These are phyloP conservation scores for Castanea crenata DNA, from an alignment of 306 rosid genomes.

Conservation along the genomic window DNA sequence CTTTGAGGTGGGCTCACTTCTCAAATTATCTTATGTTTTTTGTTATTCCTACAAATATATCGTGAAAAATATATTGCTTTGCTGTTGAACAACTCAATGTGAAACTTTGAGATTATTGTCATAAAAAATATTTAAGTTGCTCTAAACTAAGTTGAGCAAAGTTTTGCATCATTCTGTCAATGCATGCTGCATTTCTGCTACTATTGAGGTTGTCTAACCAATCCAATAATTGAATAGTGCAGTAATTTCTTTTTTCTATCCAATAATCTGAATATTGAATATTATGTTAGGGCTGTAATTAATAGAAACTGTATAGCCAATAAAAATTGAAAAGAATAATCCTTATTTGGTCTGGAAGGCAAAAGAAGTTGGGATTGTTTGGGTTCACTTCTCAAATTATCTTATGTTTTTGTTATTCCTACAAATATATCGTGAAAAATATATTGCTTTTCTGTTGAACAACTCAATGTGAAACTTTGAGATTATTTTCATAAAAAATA, in stretches of 20 bases:
- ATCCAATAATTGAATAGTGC: background rate
- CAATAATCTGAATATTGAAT: background rate
- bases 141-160: too few species aligned
- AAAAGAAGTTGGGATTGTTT: background rate
- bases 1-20: conserved; percentile 50
- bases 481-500: background rate
- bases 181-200: background rate
- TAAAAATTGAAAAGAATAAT: background rate
- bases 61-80: background rate
- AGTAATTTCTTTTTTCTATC: too few species aligned
- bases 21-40: background rate
- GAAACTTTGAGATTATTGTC: background rate
- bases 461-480: background rate
- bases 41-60: background rate
- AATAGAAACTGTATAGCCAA: background rate
- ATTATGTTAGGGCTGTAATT: background rate
- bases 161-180: background rate
- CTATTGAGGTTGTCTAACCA: background rate
- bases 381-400: background rate
- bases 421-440: background rate
- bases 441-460: background rate
- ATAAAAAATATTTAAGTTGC: background rate
- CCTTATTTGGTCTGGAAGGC: background rate
- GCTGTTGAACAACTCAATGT: background rate
- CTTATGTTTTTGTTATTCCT: background rate